Evolutionary conservation across 768 basidiomycete genomes (phyloP).

Genomic region (Lentinula raphanica): DNA sequence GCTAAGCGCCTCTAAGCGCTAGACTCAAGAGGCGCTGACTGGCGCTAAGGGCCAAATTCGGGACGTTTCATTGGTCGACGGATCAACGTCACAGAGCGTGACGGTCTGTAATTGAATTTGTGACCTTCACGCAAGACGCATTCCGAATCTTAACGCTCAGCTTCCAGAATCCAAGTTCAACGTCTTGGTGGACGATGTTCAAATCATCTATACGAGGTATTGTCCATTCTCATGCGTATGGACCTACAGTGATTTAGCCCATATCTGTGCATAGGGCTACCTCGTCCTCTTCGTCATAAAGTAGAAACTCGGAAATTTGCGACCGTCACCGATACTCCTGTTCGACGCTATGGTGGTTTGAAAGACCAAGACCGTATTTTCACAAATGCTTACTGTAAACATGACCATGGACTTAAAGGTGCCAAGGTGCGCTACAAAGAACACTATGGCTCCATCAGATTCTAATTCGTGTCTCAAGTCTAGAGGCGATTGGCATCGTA

Average conservation of each 20-base stretch:
- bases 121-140: too few relatives aligned
- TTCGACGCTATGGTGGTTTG: conserved; percentile 86
- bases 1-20: too few relatives aligned
- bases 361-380: conserved; percentile 95
- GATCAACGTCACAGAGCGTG: too few relatives aligned
- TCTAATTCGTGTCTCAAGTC: conserved; percentile 38
- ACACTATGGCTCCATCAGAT: too few relatives aligned
- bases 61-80: too few relatives aligned
- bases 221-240: background rate
- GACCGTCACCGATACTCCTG: conserved; percentile 70
- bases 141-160: background rate
- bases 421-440: conserved; percentile 53
- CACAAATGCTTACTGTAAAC: conserved; percentile 81
- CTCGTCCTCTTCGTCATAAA: conserved; percentile 2
- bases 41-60: too few relatives aligned
- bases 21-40: too few relatives aligned
- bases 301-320: conserved; percentile 42
- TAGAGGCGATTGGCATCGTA: conserved; percentile 97
- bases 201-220: background rate
- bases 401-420: conserved; percentile 92
- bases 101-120: background rate
- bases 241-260: too few relatives aligned
- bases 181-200: background rate
- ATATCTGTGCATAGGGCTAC: background rate
- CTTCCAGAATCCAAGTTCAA: too few relatives aligned